phyloP scores from a whole-genome alignment of 1,284 basidiomycete species.

The Microbotryomycetes sp. region DNA sequence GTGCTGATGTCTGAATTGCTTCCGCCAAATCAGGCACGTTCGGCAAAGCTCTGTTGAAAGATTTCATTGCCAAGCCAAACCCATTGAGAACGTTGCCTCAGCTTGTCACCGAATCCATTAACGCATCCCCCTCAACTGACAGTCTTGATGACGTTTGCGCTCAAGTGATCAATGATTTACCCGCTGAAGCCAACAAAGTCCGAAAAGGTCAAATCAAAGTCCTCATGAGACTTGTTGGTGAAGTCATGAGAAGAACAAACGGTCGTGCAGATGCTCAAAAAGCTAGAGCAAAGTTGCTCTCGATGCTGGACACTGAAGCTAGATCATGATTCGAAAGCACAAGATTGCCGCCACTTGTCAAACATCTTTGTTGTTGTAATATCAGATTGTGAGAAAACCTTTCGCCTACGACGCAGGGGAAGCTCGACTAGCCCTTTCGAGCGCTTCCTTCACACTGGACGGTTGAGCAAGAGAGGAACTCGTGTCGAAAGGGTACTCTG shows the following conservation, averaged over 20 bases:
- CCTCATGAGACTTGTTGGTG: constrained; percentile 78
- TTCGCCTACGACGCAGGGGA: neutral
- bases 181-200: constrained; percentile 63
- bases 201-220: constrained; percentile 71
- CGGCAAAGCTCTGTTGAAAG: constrained; percentile 39
- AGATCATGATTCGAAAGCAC: too few species aligned
- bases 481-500: constrained; percentile 47
- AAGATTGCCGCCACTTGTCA: too few species aligned
- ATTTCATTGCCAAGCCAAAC: constrained; percentile 25
- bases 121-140: constrained; percentile 30
- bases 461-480: constrained; percentile 44
- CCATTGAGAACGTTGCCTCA: neutral
- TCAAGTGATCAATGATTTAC: constrained; percentile 59
- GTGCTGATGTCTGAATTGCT: constrained; percentile 46
- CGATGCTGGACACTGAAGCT: too few species aligned
- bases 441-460: constrained; percentile 39
- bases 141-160: constrained; percentile 22
- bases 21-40: constrained; percentile 35
- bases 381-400: neutral
- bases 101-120: constrained; percentile 6
- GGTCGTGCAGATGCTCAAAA: constrained; percentile 63
- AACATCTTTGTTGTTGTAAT: neutral
- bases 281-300: constrained; percentile 38
- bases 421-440: constrained; percentile 21
- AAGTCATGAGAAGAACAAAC: constrained; percentile 76